These are phyloP conservation scores for Macadamia integrifolia DNA, from an alignment of 164 flowering plant species.

Conservation along the genomic window DNA sequence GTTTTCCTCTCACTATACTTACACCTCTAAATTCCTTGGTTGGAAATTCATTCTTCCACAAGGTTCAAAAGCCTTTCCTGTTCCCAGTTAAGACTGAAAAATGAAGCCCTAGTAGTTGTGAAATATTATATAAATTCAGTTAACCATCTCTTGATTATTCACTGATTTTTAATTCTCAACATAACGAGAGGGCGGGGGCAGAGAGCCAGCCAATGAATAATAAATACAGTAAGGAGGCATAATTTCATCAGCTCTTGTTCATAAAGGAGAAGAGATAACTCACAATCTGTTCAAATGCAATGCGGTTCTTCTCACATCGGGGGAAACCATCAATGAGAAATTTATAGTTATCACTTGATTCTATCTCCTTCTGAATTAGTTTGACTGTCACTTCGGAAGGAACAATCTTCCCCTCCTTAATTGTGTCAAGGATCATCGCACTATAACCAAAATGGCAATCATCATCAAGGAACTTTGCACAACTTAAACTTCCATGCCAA, in stretches of 20 bases:
- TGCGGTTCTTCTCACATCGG: conserved; percentile 84
- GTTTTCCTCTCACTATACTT: too few species aligned
- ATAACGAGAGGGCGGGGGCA: not conserved
- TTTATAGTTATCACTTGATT: conserved; percentile 49
- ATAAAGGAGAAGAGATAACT: conserved; percentile 27
- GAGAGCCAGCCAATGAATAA: too few species aligned
- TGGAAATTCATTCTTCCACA: too few species aligned
- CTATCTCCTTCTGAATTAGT: conserved; percentile 62
- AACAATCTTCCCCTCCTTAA: conserved; percentile 83
- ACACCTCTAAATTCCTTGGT: too few species aligned
- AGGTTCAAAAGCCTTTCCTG: too few species aligned
- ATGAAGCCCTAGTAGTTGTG: too few species aligned
- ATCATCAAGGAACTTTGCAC: conserved; percentile 2
- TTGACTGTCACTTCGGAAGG: conserved; percentile 84
- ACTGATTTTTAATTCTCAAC: too few species aligned
- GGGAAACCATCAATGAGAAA: conserved; percentile 98
- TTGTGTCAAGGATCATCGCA: conserved; percentile 59
- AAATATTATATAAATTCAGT: too few species aligned
- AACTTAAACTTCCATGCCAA: not conserved
- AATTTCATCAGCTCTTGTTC: too few species aligned
- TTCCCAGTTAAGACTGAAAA: too few species aligned
- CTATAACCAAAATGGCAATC: conserved; percentile 33
- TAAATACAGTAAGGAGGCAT: too few species aligned
- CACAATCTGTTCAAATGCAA: conserved; percentile 77
- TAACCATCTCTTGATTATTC: too few species aligned